Conservation (phyloP, 2,329 filamentous ascomycete genomes). For the Cordyceps cicadae region DNA sequence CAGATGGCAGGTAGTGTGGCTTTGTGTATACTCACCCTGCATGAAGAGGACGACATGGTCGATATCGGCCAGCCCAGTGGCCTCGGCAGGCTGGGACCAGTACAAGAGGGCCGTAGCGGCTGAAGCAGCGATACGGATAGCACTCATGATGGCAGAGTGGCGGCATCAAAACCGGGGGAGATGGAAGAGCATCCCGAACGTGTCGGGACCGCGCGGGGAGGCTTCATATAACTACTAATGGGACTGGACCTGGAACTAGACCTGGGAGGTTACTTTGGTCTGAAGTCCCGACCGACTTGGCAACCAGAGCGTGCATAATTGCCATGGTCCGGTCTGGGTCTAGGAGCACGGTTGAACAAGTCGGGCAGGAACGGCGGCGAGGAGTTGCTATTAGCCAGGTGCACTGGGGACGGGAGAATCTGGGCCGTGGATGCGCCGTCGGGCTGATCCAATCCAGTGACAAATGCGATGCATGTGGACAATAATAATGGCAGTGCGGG, state of each 20-base stretch:
- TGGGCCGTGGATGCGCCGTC: not conserved
- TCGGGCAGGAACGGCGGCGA: not conserved
- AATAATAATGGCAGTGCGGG: not conserved
- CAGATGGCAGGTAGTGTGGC: not conserved
- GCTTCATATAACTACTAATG: conserved; percentile 3
- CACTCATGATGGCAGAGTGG: conserved; percentile 7
- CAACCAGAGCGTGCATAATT: not conserved
- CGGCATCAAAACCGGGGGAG: not conserved
- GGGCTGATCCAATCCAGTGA: conserved; percentile 5
- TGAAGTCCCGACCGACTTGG: not conserved
- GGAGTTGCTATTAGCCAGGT: not conserved
- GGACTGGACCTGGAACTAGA: not conserved
- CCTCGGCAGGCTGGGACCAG: not conserved
- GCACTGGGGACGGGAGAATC: not conserved
- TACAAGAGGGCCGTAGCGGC: not conserved
- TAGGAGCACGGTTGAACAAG: not conserved
- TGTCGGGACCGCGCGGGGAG: not conserved
- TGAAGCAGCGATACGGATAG: not conserved
- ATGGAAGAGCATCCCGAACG: not conserved
- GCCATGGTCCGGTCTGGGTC: not conserved
- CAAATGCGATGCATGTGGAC: conserved; percentile 7
- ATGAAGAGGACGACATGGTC: conserved; percentile 52
- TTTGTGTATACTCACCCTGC: conserved; percentile 29
- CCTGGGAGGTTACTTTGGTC: too few species aligned
- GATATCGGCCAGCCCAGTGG: conserved; percentile 29